Percentiles rank a stretch among this genome's conserved stretches.
Evolutionary conservation across 257 asterid species (phyloP).

Genomic region (Gentiana macrophylla): DNA sequence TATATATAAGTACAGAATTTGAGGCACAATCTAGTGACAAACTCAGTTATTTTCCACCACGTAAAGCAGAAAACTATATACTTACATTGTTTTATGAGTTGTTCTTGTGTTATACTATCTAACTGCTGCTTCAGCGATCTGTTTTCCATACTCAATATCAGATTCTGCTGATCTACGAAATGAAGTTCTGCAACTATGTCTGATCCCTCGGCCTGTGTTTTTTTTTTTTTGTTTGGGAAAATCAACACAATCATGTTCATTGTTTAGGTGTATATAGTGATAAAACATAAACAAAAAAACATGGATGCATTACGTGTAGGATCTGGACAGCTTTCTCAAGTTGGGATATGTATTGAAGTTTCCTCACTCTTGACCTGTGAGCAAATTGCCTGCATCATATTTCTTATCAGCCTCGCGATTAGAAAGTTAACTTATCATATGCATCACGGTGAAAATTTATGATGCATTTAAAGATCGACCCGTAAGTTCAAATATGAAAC

Average conservation of each 20-base stretch:
- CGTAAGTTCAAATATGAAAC: background rate
- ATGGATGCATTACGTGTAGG: slow-evolving; percentile 39
- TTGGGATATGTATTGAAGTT: slow-evolving; percentile 78
- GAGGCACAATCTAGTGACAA: too few relatives aligned
- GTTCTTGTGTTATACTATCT: slow-evolving; percentile 73
- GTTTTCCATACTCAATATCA: slow-evolving; percentile 72
- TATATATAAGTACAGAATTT: too few relatives aligned
- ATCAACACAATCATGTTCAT: background rate
- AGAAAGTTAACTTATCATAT: too few relatives aligned
- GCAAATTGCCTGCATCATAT: slow-evolving; percentile 54
- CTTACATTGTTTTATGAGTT: slow-evolving; percentile 64
- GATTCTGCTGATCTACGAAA: slow-evolving; percentile 76
- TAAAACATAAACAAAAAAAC: background rate
- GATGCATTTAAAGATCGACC: too few relatives aligned
- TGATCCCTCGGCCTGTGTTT: slow-evolving; percentile 51
- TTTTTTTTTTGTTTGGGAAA: background rate
- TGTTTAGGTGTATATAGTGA: too few relatives aligned
- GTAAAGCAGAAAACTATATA: background rate
- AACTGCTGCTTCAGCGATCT: slow-evolving; percentile 75
- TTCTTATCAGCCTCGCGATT: background rate
- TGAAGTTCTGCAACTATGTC: slow-evolving; percentile 63
- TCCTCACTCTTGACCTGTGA: slow-evolving; percentile 76
- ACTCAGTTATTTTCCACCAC: too few relatives aligned
- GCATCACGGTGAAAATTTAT: too few relatives aligned
- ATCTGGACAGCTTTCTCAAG: slow-evolving; percentile 68